These are phyloP conservation scores for Leucosporidium scottii DNA, from an alignment of 768 basidiomycete species.

Conservation along the genomic window DNA sequence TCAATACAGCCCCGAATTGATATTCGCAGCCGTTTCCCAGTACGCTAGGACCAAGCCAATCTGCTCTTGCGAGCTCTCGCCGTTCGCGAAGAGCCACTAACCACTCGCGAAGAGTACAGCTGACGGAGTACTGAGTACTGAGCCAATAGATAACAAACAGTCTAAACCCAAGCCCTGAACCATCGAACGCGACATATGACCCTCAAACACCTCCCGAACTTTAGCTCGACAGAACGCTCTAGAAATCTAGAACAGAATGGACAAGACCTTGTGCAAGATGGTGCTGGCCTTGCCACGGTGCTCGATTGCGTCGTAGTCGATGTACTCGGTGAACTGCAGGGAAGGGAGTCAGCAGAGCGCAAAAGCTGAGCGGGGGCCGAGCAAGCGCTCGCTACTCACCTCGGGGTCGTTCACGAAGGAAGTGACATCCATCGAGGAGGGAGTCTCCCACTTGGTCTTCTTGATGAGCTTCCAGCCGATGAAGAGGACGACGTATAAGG, in stretches of 20 bases:
- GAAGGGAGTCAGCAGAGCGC: background rate
- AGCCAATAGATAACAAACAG: no score
- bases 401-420: background rate
- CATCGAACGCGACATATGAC: no score
- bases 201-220: background rate
- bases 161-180: no score
- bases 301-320: background rate
- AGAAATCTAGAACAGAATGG: background rate
- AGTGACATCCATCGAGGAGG: background rate
- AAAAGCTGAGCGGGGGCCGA: background rate
- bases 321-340: background rate
- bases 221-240: no score
- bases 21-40: no score
- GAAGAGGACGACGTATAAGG: background rate
- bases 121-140: no score
- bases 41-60: no score
- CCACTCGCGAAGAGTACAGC: no score
- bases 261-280: background rate
- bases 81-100: no score
- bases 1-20: background rate
- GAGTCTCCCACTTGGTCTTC: background rate
- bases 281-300: background rate
- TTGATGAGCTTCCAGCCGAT: constrained; percentile 4
- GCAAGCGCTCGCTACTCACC: background rate
- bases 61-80: no score